Percentiles rank a stretch among this genome's conserved stretches.
phyloP scores from a whole-genome alignment of 164 flowering plant genomes.

The Malania oleifera region DNA sequence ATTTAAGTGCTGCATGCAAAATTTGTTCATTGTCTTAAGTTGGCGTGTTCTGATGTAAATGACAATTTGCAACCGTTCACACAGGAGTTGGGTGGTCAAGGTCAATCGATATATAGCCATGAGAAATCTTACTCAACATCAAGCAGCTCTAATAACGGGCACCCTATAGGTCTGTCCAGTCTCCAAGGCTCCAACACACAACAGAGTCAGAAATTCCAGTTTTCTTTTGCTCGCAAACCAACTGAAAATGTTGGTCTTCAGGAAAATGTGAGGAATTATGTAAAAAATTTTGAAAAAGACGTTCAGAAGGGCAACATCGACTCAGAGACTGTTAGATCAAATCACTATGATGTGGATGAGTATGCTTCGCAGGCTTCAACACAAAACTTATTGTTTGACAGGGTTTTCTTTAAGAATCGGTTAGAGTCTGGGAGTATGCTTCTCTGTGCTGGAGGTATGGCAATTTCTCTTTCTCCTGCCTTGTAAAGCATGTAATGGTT shows the following conservation, averaged over 20 bases:
- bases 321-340: slow-evolving; percentile 9
- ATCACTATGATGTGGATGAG: slow-evolving; percentile 29
- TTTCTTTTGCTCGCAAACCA: slow-evolving; percentile 31
- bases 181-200: slow-evolving; percentile 3
- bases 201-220: slow-evolving; percentile 20
- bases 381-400: slow-evolving; percentile 49
- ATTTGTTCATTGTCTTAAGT: no score
- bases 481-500: no score
- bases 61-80: neutral
- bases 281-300: slow-evolving; percentile 37
- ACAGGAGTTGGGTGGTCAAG: slow-evolving; percentile 28
- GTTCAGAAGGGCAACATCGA: slow-evolving; percentile 15
- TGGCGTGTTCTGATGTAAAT: neutral
- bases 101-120: slow-evolving; percentile 7
- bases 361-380: slow-evolving; percentile 18
- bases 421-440: slow-evolving; percentile 57
- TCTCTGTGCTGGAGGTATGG: slow-evolving; percentile 38
- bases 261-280: slow-evolving; percentile 31
- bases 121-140: slow-evolving; percentile 18
- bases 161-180: slow-evolving; percentile 3
- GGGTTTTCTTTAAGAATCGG: slow-evolving; percentile 41
- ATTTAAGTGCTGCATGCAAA: no score
- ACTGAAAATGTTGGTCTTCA: slow-evolving; percentile 17
- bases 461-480: slow-evolving; percentile 18
- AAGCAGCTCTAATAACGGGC: slow-evolving; percentile 18